Evolutionary conservation across 805 yeast genomes (phyloP), one percentile per base, ranked within the genome.

Genomic region (Starmerella roubikii): DNA sequence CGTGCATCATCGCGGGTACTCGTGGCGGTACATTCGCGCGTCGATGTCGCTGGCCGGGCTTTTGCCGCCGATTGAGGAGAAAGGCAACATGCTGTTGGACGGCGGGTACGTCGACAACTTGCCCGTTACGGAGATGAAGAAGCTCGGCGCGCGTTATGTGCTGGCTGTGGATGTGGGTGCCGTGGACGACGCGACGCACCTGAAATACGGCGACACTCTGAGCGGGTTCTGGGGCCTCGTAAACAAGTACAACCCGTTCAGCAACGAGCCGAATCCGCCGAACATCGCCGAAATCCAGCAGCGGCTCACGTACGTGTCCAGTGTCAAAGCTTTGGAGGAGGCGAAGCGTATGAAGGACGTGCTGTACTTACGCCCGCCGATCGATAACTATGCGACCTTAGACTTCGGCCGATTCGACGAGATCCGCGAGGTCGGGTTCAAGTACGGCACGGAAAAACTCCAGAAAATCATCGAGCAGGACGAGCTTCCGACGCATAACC

Each of bases 81-180:
- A 82, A 39, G 98, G 98, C 0, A 74, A 80, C 29, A 88, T 88
- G 97, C 61, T 91, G 22, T 61, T 91, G 31, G 98, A 88, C 59
- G 98, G 98, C 31, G 98, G 98, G 0, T 88, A 91, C 56, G 76
- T 91, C 39, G 97, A 88, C 55, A 88, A 88, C 55, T 64, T 88
- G 40, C 93, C 98, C 0, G 97, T 88, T 2, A 68, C 68, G 47
- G 96, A 88, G 55, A 91, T 88, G 97, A 78, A 79, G 56, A 68
- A 81, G 42, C 49, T 57, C 31, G 97, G 97, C 2, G 94, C 94
- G 2, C 75, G 76, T 40, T 70, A 78, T 29, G 75, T 88, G 15
- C 74, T 91, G 54, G 97, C 98, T 0, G 86, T 85, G 13, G 98
- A 88, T 59, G 98, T 88, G 28, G 98, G 98, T 0, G 80, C 95